Evolutionary conservation across 2,329 filamentous ascomycete species (phyloP), one percentile per base, ranked within the genome.

Genomic region (Graphiopsis chlorocephala): DNA sequence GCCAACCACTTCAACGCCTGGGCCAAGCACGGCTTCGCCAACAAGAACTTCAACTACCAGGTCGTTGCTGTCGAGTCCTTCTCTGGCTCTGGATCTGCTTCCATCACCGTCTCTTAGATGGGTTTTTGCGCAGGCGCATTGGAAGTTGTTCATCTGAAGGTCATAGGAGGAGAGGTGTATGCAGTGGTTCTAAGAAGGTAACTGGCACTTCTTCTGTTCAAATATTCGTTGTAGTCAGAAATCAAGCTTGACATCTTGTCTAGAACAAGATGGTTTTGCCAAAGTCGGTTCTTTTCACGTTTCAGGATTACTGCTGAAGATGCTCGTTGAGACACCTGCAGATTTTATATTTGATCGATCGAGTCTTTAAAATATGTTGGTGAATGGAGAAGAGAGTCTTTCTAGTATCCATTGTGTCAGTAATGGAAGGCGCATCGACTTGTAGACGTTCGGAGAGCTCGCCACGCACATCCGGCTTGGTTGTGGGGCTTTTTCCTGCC

Each of bases 11-110:
- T 68, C 47, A 29, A 29, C 12, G 65, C 62, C 42, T 69, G 67
- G 68, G 64, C 65, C 57, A 65, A 65, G 61, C 59, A 64, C 26
- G 68, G 67, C 29, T 64, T 69, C 33, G 64, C 59, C 15, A 67
- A 77, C 28, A 73, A 72, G 60, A 66, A 67, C 8, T 70, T 73
- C 65, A 63, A 72, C 67, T 72, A 65, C 66, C 68, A 71, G 67
- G 66, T 71, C 61, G 31, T 72, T 29, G 69, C 69, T 63, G 67
- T 69, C 5, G 70, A 72, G 65, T 65, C 65, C 26, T 71, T 67
- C 67, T 68, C 65, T 53, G 67, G 70, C 48, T 64, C 66, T 31
- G 70, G 69, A 14, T 64, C 63, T 28, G 67, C 68, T 29, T 64
- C 56, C 42, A 63, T 71, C 38, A 70, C 65, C 31, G 67, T 71